Conservation (phyloP, 257 asterid species). For the Solanum paucissectum region DNA sequence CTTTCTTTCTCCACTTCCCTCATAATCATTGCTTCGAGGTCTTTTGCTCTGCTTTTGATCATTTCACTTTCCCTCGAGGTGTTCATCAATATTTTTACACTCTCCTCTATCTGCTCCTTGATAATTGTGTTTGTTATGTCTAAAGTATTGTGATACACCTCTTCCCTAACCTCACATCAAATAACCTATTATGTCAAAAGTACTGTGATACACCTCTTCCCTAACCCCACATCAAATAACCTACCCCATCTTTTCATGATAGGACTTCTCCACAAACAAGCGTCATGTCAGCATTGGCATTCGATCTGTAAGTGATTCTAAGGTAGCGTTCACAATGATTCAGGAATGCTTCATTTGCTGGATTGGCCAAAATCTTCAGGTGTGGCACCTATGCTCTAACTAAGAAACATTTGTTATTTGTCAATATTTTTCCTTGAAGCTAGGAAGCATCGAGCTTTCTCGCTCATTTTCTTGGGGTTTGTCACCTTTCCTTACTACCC, state of each 20-base stretch:
- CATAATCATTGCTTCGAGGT: background rate
- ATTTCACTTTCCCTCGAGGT: background rate
- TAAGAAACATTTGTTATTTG: conserved; percentile 6
- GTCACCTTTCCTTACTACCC: conserved; percentile 1
- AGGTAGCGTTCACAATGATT: conserved; percentile 18
- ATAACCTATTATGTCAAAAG: background rate
- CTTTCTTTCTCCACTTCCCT: conserved; percentile 5
- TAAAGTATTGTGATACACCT: background rate
- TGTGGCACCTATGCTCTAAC: conserved; percentile 16
- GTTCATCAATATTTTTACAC: background rate
- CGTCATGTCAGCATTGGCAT: conserved; percentile 19
- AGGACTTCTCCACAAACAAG: conserved; percentile 12
- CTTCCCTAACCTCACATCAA: conserved; percentile 5
- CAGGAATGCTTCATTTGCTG: conserved; percentile 10
- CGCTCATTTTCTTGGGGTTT: background rate
- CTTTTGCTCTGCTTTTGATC: background rate
- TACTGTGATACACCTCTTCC: background rate
- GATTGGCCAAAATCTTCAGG: conserved; percentile 3
- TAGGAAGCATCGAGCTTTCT: conserved; percentile 7
- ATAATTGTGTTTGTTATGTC: background rate
- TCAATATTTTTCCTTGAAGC: conserved; percentile 3
- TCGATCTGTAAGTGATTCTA: conserved; percentile 8
- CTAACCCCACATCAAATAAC: conserved; percentile 9
- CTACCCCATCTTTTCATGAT: conserved; percentile 7
- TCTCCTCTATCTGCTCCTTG: background rate